Conservation (phyloP, 2,329 filamentous ascomycete genomes). For the Aspergillus sclerotialis region DNA sequence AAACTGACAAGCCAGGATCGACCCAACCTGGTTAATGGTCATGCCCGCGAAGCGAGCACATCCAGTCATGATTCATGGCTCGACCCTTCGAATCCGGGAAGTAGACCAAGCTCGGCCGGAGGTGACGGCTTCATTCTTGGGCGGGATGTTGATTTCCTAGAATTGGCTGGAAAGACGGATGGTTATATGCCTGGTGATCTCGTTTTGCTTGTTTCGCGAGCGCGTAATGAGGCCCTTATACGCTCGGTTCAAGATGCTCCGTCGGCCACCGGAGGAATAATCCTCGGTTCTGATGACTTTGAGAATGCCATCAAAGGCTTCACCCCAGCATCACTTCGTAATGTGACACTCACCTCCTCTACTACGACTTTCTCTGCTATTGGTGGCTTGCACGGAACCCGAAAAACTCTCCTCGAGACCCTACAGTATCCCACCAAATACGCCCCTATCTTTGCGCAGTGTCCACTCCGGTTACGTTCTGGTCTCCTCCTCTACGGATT, state of each 20-base stretch:
- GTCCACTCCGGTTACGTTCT: constrained; percentile 86
- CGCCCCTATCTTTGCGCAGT: constrained; percentile 93
- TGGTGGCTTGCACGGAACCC: constrained; percentile 77
- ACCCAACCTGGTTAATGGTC: constrained; percentile 35
- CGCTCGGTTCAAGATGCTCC: constrained; percentile 59
- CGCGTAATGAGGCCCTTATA: constrained; percentile 87
- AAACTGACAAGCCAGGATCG: constrained; percentile 55
- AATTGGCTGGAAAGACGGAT: constrained; percentile 88
- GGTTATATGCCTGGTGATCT: constrained; percentile 98
- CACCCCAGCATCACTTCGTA: constrained; percentile 87
- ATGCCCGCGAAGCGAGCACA: constrained; percentile 26
- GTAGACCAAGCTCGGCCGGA: constrained; percentile 38
- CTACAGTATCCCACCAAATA: constrained; percentile 97
- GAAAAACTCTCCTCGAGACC: constrained; percentile 88
- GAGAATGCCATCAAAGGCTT: constrained; percentile 81
- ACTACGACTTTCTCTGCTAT: constrained; percentile 90
- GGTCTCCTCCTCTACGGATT: constrained; percentile 90
- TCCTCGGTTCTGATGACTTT: constrained; percentile 69
- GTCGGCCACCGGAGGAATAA: constrained; percentile 50
- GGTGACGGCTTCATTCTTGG: constrained; percentile 65
- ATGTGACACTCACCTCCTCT: constrained; percentile 87
- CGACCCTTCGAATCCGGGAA: constrained; percentile 59
- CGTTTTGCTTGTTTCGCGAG: constrained; percentile 74
- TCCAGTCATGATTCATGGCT: constrained; percentile 62
- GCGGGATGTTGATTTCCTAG: constrained; percentile 76